Base-by-base conservation (phyloP, 148 eudicot genomes). In the Cornus controversa region DNA sequence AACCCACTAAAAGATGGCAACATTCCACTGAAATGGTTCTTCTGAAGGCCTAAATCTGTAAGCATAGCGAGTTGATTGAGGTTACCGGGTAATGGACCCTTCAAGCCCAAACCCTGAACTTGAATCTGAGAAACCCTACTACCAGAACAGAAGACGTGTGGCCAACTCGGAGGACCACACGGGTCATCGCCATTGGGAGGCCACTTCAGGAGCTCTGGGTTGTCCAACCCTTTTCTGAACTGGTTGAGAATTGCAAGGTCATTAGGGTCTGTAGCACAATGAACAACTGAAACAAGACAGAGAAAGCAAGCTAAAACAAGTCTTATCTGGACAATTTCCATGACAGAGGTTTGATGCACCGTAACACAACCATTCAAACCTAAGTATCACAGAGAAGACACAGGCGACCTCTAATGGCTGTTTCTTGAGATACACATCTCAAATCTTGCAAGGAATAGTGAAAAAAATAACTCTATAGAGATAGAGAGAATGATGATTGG, bases 81-180 rank as follows among this genome's bases (percentile, higher is more conserved):
- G 77, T 87, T 89, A 37, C 78, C 27, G 6, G 99, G 99, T 62
- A 96, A 83, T 81, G 89, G 78, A 8, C 99, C 99, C 67, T 83
- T 88, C 57, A 95, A 82, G 58, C 94, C 91, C 71, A 93, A 63
- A 29, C 79, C 83, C 75, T 83, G 85, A 40, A 89, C 87, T 85
- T 95, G 97, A 82, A 95, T 85, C 86, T 95, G 97, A 8, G 94
- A 66, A 53, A 95, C 87, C 64, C 90, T 89, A 25, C 83, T 81
- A 23, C 86, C 91, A 11, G 66, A 24, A 75, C 98, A 95, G 62
- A 25, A 82, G 9, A 95, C 77, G 79, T 87, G 88, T 0, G 85
- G 74, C 98, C 98, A 95, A 8, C 79, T 78, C 6, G 91, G 93
- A 40, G 93, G 88, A 7, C 98, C 98, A 83, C 98, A 95, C 2